Evolutionary conservation across 2,329 filamentous ascomycete species (phyloP).

Genomic region (Talaromyces amestolkiae): DNA sequence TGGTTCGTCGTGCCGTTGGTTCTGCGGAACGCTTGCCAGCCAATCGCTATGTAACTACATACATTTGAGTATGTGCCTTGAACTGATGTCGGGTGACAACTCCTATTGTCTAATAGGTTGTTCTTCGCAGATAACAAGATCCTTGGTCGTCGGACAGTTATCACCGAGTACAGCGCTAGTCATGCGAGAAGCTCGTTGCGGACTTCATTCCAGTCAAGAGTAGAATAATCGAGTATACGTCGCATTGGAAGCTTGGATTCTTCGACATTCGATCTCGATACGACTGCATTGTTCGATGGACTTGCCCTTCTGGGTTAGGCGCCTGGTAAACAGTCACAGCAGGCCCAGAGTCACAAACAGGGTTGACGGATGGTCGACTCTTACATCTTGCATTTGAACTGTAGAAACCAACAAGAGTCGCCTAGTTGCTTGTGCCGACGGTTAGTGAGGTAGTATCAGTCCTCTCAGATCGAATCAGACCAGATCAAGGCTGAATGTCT

Average conservation of each 20-base stretch:
- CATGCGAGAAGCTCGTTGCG: conserved; percentile 8
- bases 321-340: neutral
- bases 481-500: neutral
- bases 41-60: neutral
- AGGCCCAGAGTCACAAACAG: conserved; percentile 1
- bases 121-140: no score
- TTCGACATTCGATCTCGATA: neutral
- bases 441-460: conserved; percentile 13
- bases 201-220: neutral
- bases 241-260: neutral
- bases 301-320: conserved; percentile 10
- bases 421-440: neutral
- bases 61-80: neutral
- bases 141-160: neutral
- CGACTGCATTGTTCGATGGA: neutral
- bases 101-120: neutral
- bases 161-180: neutral
- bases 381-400: neutral
- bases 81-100: neutral
- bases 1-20: neutral
- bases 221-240: neutral
- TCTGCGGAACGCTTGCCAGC: neutral
- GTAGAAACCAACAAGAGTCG: neutral
- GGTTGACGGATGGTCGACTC: neutral
- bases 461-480: neutral